Evolutionary conservation across 176 grass and related monocot species (phyloP).

Genomic region (Musa schizocarpa): DNA sequence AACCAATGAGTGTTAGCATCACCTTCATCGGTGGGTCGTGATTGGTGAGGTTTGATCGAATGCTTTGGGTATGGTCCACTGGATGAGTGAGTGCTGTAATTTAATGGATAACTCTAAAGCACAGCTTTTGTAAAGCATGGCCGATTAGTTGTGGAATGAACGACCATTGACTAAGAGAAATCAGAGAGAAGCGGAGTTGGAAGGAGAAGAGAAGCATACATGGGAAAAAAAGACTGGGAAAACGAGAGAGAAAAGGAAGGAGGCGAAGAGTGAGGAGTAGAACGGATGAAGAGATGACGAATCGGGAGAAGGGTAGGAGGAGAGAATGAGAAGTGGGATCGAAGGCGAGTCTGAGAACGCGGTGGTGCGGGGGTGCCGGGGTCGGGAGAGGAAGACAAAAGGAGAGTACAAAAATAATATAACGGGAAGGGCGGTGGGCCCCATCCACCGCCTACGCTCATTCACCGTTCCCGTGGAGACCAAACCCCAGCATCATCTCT

Average conservation of each 20-base stretch:
- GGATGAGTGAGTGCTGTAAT: too few species aligned
- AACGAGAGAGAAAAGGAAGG: neutral
- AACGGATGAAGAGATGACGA: too few species aligned
- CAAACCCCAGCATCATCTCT: neutral
- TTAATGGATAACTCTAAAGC: too few species aligned
- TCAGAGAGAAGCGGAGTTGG: neutral
- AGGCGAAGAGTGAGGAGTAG: neutral
- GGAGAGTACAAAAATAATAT: neutral
- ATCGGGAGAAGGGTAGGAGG: neutral
- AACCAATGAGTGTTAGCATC: neutral
- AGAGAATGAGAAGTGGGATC: neutral
- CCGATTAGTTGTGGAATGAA: too few species aligned
- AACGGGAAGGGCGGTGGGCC: neutral
- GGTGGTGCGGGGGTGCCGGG: too few species aligned
- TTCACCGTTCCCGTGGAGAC: neutral
- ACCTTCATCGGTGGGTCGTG: neutral
- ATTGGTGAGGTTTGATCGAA: neutral
- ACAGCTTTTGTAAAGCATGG: too few species aligned
- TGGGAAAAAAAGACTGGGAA: neutral
- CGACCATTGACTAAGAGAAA: too few species aligned
- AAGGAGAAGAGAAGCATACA: too few species aligned
- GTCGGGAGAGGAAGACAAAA: too few species aligned
- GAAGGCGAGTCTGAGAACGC: neutral
- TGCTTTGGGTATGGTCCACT: too few species aligned
- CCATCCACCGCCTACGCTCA: neutral